Conservation (phyloP, 306 rosid species). For the barrel medic (Medicago truncatula) region DNA sequence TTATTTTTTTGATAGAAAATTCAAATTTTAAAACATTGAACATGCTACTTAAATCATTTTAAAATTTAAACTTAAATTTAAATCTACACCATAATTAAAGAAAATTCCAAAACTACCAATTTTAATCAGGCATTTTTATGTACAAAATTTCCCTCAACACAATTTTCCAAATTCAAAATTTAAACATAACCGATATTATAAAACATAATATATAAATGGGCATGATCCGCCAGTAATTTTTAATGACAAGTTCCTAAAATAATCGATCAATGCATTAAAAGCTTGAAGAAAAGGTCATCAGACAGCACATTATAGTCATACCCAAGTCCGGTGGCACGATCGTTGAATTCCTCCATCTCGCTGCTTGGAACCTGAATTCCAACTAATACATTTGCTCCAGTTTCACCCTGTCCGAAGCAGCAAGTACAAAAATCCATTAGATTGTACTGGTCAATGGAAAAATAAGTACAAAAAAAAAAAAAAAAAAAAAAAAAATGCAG, state of each 20-base stretch:
- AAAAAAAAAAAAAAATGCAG: conserved; percentile 5
- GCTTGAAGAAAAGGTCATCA: conserved; percentile 61
- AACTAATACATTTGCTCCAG: conserved; percentile 87
- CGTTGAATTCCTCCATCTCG: conserved; percentile 73
- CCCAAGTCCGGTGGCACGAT: conserved; percentile 58
- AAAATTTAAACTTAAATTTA: neutral
- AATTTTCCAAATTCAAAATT: no score
- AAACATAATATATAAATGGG: no score
- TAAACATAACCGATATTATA: no score
- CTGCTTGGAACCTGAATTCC: conserved; percentile 68
- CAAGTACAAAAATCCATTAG: conserved; percentile 33
- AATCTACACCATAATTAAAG: neutral
- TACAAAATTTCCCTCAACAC: neutral
- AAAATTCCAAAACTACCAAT: neutral
- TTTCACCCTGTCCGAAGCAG: conserved; percentile 67
- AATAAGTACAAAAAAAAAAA: neutral
- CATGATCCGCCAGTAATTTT: neutral
- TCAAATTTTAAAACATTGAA: no score
- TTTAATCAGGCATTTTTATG: neutral
- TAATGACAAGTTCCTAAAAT: neutral
- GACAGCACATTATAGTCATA: conserved; percentile 76
- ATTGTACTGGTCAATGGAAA: conserved; percentile 22
- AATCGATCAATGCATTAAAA: conserved; percentile 67
- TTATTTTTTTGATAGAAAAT: no score
- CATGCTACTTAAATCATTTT: no score